Base-by-base conservation (phyloP, 257 asterid genomes). In the Ehretia macrophylla region DNA sequence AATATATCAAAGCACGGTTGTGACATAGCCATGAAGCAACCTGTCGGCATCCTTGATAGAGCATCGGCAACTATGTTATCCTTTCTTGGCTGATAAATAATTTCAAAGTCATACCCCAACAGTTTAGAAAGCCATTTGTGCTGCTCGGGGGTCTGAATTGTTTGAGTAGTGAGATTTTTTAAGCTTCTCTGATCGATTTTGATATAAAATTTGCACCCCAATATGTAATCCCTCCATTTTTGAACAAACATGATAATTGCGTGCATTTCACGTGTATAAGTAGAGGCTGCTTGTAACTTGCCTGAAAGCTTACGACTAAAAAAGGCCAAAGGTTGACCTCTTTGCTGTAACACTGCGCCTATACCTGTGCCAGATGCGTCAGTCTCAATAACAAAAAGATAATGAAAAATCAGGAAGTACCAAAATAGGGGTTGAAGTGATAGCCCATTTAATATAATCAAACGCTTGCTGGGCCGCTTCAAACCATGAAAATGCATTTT, bases 61-160 rank as follows among this genome's bases (percentile, higher is more conserved):
- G 68, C 58, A 46, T 62, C 68, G 0, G 40, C 72, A 0, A 14
- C 50, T n/a, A 0, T 1, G 17, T 66, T 66, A 0, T 40, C 21
- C 1, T 17, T 13, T 0, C 67, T 62, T 1, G 32, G 55, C 11
- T 12, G 17, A 13, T 51, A 68, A 0, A 4, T 14, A n/a, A 59
- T 45, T 1, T 18, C 22, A 54, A 35, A 63, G 19, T 53, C 40
- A 19, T 52, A 63, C 5, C 68, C 68, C 22, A 56, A 5, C 13
- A 64, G 19, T 27, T 64, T 64, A 0, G 16, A 1, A 14, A 56
- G 3, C 35, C 48, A 56, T 18, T 20, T 23, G 14, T 64, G 55
- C 16, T 64, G 63, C 5, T 40, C 56, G 0, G 63, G 56, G 0
- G 56, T 64, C 5, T 11, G n/a, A 3, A 56, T 32, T 4, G 8